Evolutionary conservation across 2,329 filamentous ascomycete genomes (phyloP).

Genomic region (Raffaelea ambrosiae): DNA sequence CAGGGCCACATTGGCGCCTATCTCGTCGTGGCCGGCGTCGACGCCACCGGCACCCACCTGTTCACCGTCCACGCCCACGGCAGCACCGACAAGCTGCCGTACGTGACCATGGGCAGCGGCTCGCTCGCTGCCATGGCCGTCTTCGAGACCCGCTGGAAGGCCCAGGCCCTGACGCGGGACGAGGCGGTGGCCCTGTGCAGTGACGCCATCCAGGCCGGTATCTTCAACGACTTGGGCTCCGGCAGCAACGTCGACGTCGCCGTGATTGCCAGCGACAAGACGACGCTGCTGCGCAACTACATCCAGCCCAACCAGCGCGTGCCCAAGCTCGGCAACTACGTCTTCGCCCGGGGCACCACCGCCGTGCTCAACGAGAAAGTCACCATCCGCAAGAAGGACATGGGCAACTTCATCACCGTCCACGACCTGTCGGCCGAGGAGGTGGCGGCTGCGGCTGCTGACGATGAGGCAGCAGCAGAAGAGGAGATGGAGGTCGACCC

Average conservation of each 20-base stretch:
- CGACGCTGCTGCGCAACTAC: slow-evolving; percentile 84
- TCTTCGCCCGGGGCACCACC: slow-evolving; percentile 85
- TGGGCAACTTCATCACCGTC: slow-evolving; percentile 88
- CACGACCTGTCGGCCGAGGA: slow-evolving; percentile 61
- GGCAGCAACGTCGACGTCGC: slow-evolving; percentile 97
- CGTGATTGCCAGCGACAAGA: slow-evolving; percentile 92
- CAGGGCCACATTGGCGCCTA: slow-evolving; percentile 98
- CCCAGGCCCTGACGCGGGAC: slow-evolving; percentile 58
- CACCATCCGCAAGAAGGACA: slow-evolving; percentile 77
- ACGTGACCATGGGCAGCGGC: slow-evolving; percentile 97
- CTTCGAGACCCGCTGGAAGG: slow-evolving; percentile 94
- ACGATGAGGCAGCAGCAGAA: slow-evolving; percentile 36
- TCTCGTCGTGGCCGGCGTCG: slow-evolving; percentile 91
- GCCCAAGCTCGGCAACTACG: slow-evolving; percentile 88
- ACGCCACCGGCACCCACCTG: slow-evolving; percentile 88
- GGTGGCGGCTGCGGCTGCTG: no score
- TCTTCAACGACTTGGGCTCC: slow-evolving; percentile 96
- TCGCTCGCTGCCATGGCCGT: slow-evolving; percentile 96
- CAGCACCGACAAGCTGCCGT: slow-evolving; percentile 95
- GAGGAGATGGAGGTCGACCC: slow-evolving; percentile 63
- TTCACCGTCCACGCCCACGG: slow-evolving; percentile 99
- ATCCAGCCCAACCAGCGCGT: slow-evolving; percentile 87
- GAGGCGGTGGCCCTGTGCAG: slow-evolving; percentile 75
- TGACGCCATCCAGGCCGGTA: slow-evolving; percentile 89
- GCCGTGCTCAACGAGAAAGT: slow-evolving; percentile 94